Conservation (phyloP, 148 eudicot genomes). For the Oxyria digyna region DNA sequence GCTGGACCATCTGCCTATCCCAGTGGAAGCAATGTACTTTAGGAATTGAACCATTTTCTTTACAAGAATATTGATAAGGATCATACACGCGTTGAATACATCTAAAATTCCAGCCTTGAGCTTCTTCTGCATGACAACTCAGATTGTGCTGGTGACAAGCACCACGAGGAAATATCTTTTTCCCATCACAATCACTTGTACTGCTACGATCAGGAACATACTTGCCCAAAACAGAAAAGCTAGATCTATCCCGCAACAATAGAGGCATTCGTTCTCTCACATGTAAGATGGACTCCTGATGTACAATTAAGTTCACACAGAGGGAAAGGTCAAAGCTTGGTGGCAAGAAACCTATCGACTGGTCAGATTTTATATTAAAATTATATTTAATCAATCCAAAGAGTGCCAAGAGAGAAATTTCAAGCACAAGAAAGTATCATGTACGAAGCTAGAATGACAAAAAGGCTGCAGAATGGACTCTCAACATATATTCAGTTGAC, state of each 20-base stretch:
- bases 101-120: slow-evolving; percentile 16
- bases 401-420: neutral
- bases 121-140: slow-evolving; percentile 14
- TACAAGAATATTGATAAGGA: slow-evolving; percentile 17
- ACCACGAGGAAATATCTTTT: slow-evolving; percentile 4
- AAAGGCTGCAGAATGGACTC: neutral
- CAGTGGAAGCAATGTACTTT: slow-evolving; percentile 52
- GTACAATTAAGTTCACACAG: neutral
- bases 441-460: neutral
- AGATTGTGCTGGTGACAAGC: slow-evolving; percentile 3
- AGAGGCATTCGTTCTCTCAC: slow-evolving; percentile 50
- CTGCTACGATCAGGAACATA: slow-evolving; percentile 22
- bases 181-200: slow-evolving; percentile 17
- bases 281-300: slow-evolving; percentile 40
- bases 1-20: slow-evolving; percentile 26
- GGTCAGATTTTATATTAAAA: neutral
- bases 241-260: slow-evolving; percentile 49
- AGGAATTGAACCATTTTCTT: slow-evolving; percentile 36
- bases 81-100: slow-evolving; percentile 42
- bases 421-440: neutral
- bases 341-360: neutral
- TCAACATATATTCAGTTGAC: neutral
- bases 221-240: slow-evolving; percentile 52
- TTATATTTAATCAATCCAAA: neutral
- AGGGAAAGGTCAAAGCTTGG: neutral